These are phyloP conservation scores for Coccomyxa sp. DNA, from an alignment of 139 green algal species.

Conservation along the genomic window DNA sequence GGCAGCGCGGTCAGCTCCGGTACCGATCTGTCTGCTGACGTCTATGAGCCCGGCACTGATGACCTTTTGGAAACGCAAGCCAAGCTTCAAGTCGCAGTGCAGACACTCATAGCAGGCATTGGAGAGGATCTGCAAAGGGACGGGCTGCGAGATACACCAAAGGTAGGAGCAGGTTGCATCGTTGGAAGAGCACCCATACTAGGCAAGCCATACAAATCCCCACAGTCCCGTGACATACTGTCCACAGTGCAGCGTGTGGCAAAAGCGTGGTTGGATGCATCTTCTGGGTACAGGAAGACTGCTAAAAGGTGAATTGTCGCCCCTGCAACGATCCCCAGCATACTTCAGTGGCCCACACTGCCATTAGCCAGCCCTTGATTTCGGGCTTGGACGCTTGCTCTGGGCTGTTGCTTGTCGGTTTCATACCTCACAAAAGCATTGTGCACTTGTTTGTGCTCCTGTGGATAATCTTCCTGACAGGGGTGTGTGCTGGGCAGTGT, in stretches of 20 bases:
- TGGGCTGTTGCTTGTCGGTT: no score
- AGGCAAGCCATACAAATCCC: no score
- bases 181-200: no score
- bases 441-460: not conserved
- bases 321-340: no score
- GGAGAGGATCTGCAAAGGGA: slow-evolving; percentile 81
- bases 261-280: slow-evolving; percentile 83
- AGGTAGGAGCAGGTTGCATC: no score
- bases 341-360: no score
- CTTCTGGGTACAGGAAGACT: slow-evolving; percentile 52
- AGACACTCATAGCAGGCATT: slow-evolving; percentile 58
- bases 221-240: no score
- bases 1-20: not conserved
- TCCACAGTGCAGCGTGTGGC: slow-evolving; percentile 81
- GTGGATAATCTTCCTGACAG: not conserved
- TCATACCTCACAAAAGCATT: no score
- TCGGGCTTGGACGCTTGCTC: no score
- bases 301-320: slow-evolving; percentile 29
- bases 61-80: not conserved
- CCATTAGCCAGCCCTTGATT: no score
- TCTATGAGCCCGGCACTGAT: not conserved
- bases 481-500: slow-evolving; percentile 37
- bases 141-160: slow-evolving; percentile 82
- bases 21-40: not conserved
- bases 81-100: slow-evolving; percentile 42